Percentiles rank a stretch among this genome's conserved stretches.
Evolutionary conservation across 768 basidiomycete species (phyloP).

Genomic region (Suillus brevipes): DNA sequence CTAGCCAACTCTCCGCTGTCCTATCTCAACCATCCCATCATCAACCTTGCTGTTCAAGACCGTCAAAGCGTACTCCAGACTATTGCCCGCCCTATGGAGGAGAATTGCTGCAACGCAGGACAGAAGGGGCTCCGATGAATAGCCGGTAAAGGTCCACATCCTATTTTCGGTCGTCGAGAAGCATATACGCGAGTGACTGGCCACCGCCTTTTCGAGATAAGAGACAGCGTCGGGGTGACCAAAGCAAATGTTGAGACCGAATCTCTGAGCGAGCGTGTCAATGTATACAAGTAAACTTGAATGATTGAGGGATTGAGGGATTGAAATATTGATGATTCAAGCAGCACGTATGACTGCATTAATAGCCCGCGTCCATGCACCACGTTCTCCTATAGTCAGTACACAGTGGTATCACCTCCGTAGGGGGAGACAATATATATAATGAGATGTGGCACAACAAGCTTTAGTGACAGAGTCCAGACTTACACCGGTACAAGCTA

Average conservation of each 20-base stretch:
- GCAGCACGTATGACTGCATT: no score
- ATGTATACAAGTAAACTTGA: no score
- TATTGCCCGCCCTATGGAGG: background rate
- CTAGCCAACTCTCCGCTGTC: conserved; percentile 16
- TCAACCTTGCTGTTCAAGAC: conserved; percentile 1
- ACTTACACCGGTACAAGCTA: no score
- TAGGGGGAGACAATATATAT: no score
- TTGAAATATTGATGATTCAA: no score
- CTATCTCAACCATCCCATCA: conserved; percentile 9
- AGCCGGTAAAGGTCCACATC: conserved; percentile 14
- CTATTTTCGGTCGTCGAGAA: conserved; percentile 11
- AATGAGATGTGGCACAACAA: no score
- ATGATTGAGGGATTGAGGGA: no score
- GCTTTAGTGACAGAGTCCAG: no score
- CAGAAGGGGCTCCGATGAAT: conserved; percentile 21
- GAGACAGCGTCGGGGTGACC: background rate
- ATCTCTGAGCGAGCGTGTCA: conserved; percentile 6
- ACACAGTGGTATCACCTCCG: no score
- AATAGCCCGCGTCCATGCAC: no score
- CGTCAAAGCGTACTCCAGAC: background rate
- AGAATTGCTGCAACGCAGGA: conserved; percentile 10
- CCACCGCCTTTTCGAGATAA: conserved; percentile 9
- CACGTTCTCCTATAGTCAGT: no score
- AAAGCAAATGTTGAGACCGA: conserved; percentile 5
- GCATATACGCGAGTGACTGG: conserved; percentile 16